Base-by-base conservation (phyloP, 2,329 filamentous ascomycete species). In the Colletotrichum melonis region DNA sequence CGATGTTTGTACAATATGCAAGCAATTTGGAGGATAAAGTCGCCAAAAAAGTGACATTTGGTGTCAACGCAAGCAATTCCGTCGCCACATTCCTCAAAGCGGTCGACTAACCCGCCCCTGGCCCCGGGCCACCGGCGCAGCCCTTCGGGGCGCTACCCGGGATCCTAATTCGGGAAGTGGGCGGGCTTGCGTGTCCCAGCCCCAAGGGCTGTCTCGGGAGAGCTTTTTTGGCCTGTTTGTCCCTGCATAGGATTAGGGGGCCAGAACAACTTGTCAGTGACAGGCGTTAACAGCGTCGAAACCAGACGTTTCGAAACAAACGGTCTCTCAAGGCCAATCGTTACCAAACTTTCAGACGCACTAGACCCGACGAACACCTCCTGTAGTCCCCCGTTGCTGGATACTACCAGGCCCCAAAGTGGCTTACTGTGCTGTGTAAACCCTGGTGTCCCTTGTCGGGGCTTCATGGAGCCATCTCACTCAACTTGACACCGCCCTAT, bases 111-210 rank as follows among this genome's bases (percentile, higher is more conserved):
- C 38, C 56, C 69, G 56, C 57, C 63, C 63, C 63, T 72, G 57
- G 57, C 49, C 35, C 63, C 49, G 56, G 68, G 11, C 12, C 35
- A 28, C 9, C 26, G 46, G 49, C 46, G 56, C 69, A 72, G 69
- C 69, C 69, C 22, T 72, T 57, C 63, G 69, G 24, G 63, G 57
- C 63, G 56, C 49, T 56, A 49, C 46, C 69, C 69, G 57, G 69
- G 49, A 56, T 67, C 56, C 63, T 49, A 62, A 52, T 62, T 22
- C 69, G 69, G 69, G 69, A 72, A 72, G 69, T 72, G 69, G 63
- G 63, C 69, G 69, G 69, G 69, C 56, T 72, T 72, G 63, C 69
- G 69, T 67, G 63, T 62, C 63, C 59, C 38, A 59, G 49, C 67
- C 30, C 16, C 67, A 58, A 52, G 59, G 26, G 55, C 14, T 8